Conservation (phyloP, 345 rosid species). For the Camelina laxa region DNA sequence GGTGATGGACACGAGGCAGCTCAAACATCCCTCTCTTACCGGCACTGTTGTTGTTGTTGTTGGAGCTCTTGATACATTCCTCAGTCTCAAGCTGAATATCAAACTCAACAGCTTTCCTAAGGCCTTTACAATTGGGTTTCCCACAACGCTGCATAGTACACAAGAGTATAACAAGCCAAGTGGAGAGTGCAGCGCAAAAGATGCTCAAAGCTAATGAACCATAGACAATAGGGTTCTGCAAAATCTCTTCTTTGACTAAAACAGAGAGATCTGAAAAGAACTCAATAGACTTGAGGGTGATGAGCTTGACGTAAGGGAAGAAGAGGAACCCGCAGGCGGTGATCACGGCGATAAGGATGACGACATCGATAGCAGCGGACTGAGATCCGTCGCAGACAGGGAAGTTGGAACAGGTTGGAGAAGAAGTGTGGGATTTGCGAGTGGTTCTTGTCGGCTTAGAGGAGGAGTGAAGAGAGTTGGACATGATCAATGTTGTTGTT, state of each 20-base stretch:
- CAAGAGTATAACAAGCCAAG: conserved; percentile 61
- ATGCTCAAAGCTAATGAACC: conserved; percentile 73
- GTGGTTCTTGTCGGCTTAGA: conserved; percentile 50
- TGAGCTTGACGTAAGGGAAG: conserved; percentile 62
- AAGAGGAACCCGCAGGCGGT: conserved; percentile 77
- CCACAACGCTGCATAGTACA: conserved; percentile 74
- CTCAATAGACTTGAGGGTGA: conserved; percentile 47
- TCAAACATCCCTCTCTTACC: conserved; percentile 55
- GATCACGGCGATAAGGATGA: conserved; percentile 74
- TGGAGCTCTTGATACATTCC: conserved; percentile 75
- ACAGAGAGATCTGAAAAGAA: conserved; percentile 48
- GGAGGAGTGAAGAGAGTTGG: conserved; percentile 56
- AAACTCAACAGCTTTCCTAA: conserved; percentile 82
- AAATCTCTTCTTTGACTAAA: conserved; percentile 65
- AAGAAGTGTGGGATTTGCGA: conserved; percentile 46
- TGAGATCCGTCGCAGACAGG: conserved; percentile 71
- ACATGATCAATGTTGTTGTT: conserved; percentile 54
- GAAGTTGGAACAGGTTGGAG: conserved; percentile 47
- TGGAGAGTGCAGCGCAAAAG: conserved; percentile 63
- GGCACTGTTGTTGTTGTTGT: conserved; percentile 35
- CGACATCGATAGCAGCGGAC: conserved; percentile 75
- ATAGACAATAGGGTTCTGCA: conserved; percentile 66
- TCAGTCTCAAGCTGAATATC: conserved; percentile 94
- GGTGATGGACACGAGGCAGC: conserved; percentile 71
- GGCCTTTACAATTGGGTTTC: conserved; percentile 81